Evolutionary conservation across 805 yeast species (phyloP).

Genomic region (Yarrowia osloensis): DNA sequence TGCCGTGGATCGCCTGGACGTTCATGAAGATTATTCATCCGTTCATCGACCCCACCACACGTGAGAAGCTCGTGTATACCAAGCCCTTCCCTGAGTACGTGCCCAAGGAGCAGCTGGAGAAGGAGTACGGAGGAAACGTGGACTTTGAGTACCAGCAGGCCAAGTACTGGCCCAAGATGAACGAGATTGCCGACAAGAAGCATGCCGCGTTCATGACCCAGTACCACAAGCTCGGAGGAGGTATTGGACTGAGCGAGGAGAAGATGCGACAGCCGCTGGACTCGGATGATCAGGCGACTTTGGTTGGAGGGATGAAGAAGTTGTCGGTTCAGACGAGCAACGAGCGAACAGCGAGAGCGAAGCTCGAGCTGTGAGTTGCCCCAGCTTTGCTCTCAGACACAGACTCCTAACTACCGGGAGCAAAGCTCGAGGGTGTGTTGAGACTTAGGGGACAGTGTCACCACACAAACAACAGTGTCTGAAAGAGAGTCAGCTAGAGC

Average conservation of each 20-base stretch:
- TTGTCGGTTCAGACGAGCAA: not conserved
- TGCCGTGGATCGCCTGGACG: conserved; percentile 93
- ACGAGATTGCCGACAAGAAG: conserved; percentile 59
- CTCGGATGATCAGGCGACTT: not conserved
- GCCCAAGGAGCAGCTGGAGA: conserved; percentile 77
- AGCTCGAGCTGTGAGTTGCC: too few species aligned
- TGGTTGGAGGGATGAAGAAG: conserved; percentile 23
- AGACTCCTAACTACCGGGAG: too few species aligned
- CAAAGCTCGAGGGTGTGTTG: too few species aligned
- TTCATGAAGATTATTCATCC: conserved; percentile 90
- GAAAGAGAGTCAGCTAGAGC: too few species aligned
- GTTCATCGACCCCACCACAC: conserved; percentile 91
- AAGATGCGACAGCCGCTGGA: conserved; percentile 58
- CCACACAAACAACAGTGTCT: too few species aligned
- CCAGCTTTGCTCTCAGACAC: too few species aligned
- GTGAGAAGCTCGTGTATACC: conserved; percentile 89
- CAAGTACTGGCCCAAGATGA: conserved; percentile 74
- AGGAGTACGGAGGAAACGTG: conserved; percentile 79
- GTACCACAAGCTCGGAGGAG: conserved; percentile 69
- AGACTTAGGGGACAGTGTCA: too few species aligned
- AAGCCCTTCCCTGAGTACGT: conserved; percentile 85
- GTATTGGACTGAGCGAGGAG: conserved; percentile 77
- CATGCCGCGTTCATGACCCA: conserved; percentile 65
- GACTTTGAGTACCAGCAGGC: conserved; percentile 83
- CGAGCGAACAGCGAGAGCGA: too few species aligned